A percentile compares a stretch with the other conserved stretches of the same genome.
Evolutionary conservation across 78 protist species (phyloP).

Genomic region (Dictyostelium brefeldianum): DNA sequence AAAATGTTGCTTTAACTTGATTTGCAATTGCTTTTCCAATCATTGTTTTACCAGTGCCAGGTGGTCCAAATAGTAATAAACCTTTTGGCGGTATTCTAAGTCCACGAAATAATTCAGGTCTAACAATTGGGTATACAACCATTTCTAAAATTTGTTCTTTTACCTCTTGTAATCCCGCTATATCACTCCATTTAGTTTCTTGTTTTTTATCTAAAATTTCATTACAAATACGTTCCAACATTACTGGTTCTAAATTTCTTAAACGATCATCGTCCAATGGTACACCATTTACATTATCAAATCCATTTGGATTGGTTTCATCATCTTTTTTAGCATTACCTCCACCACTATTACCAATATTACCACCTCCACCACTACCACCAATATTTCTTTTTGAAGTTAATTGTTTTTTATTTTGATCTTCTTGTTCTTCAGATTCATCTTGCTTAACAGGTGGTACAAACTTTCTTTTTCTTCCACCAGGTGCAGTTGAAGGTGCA

Average conservation of each 20-base stretch:
- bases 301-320: conserved; percentile 72
- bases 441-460: conserved; percentile 36
- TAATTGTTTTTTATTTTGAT: conserved; percentile 11
- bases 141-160: conserved; percentile 79
- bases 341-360: neutral
- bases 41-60: conserved; percentile 90
- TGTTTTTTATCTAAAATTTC: conserved; percentile 53
- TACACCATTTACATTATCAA: conserved; percentile 67
- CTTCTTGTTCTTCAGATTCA: conserved; percentile 36
- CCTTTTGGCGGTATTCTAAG: conserved; percentile 85
- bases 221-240: conserved; percentile 69
- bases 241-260: conserved; percentile 44
- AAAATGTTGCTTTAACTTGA: conserved; percentile 97
- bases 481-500: neutral
- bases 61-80: conserved; percentile 89
- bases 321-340: conserved; percentile 8
- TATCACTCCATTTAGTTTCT: conserved; percentile 50
- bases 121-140: conserved; percentile 65
- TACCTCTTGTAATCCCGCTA: conserved; percentile 80
- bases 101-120: conserved; percentile 84
- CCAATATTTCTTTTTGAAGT: neutral
- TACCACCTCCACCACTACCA: neutral
- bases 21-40: conserved; percentile 96
- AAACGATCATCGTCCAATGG: conserved; percentile 73
- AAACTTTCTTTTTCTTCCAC: conserved; percentile 65